These are phyloP conservation scores for Alternaria panax DNA, from an alignment of 2,329 filamentous ascomycete species.

Conservation along the genomic window DNA sequence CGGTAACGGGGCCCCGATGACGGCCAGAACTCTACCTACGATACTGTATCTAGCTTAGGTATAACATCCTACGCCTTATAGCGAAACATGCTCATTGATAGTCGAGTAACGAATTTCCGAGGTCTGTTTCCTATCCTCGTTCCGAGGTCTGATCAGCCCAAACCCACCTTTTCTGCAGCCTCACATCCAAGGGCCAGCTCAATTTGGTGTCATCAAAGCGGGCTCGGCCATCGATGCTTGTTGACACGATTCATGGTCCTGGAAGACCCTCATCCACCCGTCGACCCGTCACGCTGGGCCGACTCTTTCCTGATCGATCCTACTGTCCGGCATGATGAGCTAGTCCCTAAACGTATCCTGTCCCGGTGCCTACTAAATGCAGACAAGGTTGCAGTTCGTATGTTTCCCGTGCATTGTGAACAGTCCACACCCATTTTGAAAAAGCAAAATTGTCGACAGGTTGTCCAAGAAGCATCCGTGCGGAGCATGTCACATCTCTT, in stretches of 20 bases:
- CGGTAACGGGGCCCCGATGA: too few relatives aligned
- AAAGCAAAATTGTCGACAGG: neutral
- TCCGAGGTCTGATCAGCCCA: neutral
- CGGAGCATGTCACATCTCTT: neutral
- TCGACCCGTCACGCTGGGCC: neutral
- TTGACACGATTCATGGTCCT: neutral
- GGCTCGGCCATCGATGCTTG: neutral
- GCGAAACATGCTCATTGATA: neutral
- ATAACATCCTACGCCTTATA: neutral
- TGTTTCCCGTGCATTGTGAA: neutral
- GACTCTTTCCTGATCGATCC: neutral
- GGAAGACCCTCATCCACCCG: neutral
- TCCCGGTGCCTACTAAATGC: neutral
- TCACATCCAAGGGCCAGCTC: neutral
- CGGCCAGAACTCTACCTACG: too few relatives aligned
- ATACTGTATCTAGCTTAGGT: neutral
- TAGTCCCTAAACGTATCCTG: neutral
- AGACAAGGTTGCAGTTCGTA: neutral
- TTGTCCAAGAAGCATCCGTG: neutral
- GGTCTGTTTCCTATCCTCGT: neutral
- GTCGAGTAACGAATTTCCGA: neutral
- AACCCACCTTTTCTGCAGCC: neutral
- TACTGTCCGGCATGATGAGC: neutral
- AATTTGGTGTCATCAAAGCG: neutral
- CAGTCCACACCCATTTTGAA: neutral